Base-by-base conservation (phyloP, 2,329 filamentous ascomycete species). In the Ascocoryne sarcoides region DNA sequence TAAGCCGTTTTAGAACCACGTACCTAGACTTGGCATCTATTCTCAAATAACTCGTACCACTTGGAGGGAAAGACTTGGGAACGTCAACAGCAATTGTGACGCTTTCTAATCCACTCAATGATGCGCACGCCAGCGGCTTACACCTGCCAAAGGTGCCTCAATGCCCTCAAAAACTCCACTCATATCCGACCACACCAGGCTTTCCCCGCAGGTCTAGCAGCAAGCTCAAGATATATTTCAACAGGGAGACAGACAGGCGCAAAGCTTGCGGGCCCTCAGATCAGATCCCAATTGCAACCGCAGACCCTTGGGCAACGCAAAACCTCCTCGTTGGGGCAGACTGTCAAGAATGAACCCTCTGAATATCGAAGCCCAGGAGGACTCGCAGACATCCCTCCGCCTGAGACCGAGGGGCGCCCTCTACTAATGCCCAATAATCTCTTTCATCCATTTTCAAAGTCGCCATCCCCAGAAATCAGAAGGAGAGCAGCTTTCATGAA, bases 381-480 rank as follows among this genome's bases (percentile, higher is more conserved):
- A 15, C 32, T 51, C 19, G 42, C 44, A 32, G 47, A 48, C 34
- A 53, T 47, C 17, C 42, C 47, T 26, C 33, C 43, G 21, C 43
- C 51, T 4, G 42, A 52, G 26, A 48, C 44, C 5, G 47, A 54
- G 29, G 50, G 40, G 23, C 47, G 53, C 48, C 51, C 51, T 39
- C 40, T 61, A 15, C 42, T 61, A 29, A 49, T 54, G 48, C 72
- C 79, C 37, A 79, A 93, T 64, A 83, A 95, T 60, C 80, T 98
- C 42, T 98, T 96, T 69, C 90, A 98, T 64, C 79, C 86, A 8
- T 94, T 92, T 62, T 85, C 86, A 26, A 73, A 82, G 49, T 98
- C 92, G 10, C 92, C 93, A 7, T 84, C 90, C 31, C 82, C 86
- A 29, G 82, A 84, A 46, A 95, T 98, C 49, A 79, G 90, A 53